Conservation (phyloP, 2,329 filamentous ascomycete species). For the Conoideocrella luteorostrata region DNA sequence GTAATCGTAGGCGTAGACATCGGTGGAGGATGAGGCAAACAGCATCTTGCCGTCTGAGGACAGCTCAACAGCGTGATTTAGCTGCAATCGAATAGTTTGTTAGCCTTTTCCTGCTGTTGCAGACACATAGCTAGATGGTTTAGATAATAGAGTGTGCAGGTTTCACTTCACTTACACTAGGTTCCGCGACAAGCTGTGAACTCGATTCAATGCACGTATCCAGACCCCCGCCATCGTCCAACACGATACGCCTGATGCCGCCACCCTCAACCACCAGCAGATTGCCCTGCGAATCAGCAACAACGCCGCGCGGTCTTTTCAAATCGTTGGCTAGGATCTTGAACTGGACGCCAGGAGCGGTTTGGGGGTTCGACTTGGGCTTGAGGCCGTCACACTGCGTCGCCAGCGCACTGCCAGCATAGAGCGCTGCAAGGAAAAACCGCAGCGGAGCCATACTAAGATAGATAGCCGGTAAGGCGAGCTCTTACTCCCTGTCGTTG, state of each 20-base stretch:
- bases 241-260: conserved; percentile 27
- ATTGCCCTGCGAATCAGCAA: conserved; percentile 29
- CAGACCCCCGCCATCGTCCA: conserved; percentile 23
- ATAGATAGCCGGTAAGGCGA: too few species aligned
- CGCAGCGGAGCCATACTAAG: neutral
- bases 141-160: too few species aligned
- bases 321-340: conserved; percentile 21
- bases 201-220: conserved; percentile 24
- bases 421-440: conserved; percentile 1
- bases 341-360: conserved; percentile 19
- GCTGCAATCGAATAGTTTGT: conserved; percentile 18
- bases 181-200: conserved; percentile 19
- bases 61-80: conserved; percentile 45
- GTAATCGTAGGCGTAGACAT: conserved; percentile 56
- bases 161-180: conserved; percentile 19
- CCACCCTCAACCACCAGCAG: conserved; percentile 28
- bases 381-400: conserved; percentile 8
- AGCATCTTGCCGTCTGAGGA: conserved; percentile 39
- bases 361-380: conserved; percentile 11
- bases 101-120: neutral
- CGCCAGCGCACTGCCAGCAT: conserved; percentile 1
- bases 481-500: too few species aligned
- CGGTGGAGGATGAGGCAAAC: conserved; percentile 43
- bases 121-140: too few species aligned
- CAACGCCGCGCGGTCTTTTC: conserved; percentile 23